phyloP scores from a whole-genome alignment of 1,284 basidiomycete genomes.

The Fomitopsis schrenkii region DNA sequence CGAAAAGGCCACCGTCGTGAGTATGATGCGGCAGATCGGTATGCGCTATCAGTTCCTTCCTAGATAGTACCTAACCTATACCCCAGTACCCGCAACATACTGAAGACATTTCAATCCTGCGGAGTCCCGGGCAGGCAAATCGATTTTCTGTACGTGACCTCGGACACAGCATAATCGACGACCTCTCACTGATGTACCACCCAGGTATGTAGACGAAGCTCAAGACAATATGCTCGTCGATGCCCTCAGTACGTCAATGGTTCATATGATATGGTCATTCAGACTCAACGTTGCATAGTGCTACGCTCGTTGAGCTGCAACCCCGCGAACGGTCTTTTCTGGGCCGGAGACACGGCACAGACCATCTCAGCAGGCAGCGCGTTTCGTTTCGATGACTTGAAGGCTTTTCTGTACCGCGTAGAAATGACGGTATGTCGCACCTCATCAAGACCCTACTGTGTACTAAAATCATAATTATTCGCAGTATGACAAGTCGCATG shows the following conservation, averaged over 20 bases:
- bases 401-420: slow-evolving; percentile 55
- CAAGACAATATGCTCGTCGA: slow-evolving; percentile 73
- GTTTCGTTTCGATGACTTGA: slow-evolving; percentile 70
- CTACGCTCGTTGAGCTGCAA: slow-evolving; percentile 58
- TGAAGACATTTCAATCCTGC: slow-evolving; percentile 33
- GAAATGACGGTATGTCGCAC: slow-evolving; percentile 38
- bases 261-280: background rate
- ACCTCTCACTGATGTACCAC: background rate
- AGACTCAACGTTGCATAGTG: slow-evolving; percentile 34
- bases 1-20: slow-evolving; percentile 41
- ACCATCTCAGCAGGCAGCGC: slow-evolving; percentile 70
- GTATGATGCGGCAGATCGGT: slow-evolving; percentile 64
- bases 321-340: slow-evolving; percentile 58
- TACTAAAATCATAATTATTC: background rate
- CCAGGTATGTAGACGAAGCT: slow-evolving; percentile 68
- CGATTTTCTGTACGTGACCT: slow-evolving; percentile 42
- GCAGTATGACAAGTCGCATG: background rate
- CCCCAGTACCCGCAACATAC: slow-evolving; percentile 46
- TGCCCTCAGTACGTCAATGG: slow-evolving; percentile 41
- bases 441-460: background rate
- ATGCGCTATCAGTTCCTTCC: slow-evolving; percentile 3
- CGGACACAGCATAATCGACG: background rate
- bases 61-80: background rate
- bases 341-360: slow-evolving; percentile 79
- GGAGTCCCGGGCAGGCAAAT: slow-evolving; percentile 39